Evolutionary conservation across 345 rosid genomes (phyloP).

Genomic region (Lagerstroemia speciosa): DNA sequence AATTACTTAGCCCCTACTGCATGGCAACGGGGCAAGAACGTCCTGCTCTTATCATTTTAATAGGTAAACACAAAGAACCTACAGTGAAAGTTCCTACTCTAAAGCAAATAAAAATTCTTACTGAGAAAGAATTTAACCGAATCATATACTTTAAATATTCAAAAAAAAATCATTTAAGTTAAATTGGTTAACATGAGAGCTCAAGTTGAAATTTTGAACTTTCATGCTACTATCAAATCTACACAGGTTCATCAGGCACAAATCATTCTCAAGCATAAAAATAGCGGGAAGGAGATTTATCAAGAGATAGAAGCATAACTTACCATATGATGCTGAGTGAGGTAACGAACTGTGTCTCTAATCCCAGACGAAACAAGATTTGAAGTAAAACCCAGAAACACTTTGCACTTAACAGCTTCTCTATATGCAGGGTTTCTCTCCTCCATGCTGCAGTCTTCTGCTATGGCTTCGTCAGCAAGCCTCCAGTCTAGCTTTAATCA

Average conservation of each 20-base stretch:
- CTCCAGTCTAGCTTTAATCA: slow-evolving; percentile 85
- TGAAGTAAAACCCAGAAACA: slow-evolving; percentile 93
- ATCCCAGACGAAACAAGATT: slow-evolving; percentile 91
- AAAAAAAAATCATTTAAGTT: background rate
- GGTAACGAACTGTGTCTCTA: slow-evolving; percentile 75
- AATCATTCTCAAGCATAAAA: background rate
- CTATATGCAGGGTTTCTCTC: slow-evolving; percentile 57
- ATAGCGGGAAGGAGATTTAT: background rate
- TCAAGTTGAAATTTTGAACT: background rate
- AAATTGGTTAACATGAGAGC: background rate
- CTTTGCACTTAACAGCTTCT: slow-evolving; percentile 65
- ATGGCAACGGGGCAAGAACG: background rate
- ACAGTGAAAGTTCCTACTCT: no score
- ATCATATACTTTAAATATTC: no score
- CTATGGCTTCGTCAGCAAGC: slow-evolving; percentile 51
- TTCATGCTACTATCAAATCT: background rate
- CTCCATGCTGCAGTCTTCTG: slow-evolving; percentile 64
- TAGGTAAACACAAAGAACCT: background rate
- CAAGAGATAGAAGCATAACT: slow-evolving; percentile 11
- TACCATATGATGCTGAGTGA: slow-evolving; percentile 87
- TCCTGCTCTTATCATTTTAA: background rate
- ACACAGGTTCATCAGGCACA: background rate
- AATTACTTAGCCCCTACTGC: background rate
- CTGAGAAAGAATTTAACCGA: no score
- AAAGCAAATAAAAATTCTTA: no score